A percentile compares a stretch with the other conserved stretches of the same genome.
Conservation (phyloP, 1,284 basidiomycete genomes). For the Ceratobasidium sp. region DNA sequence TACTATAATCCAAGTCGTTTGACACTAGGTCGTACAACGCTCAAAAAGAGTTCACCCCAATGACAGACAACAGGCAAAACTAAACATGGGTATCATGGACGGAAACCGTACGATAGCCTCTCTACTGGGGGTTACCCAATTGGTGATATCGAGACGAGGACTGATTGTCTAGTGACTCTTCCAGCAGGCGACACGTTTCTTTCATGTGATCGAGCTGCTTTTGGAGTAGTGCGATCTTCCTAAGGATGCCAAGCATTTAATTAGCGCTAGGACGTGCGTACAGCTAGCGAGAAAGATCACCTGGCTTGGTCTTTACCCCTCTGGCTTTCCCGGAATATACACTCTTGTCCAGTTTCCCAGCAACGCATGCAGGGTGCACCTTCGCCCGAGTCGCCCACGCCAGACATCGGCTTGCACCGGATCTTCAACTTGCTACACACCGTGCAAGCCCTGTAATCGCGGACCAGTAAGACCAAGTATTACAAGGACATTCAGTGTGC, state of each 20-base stretch:
- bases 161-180: background rate
- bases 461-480: no score
- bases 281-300: background rate
- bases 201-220: background rate
- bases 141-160: constrained; percentile 2
- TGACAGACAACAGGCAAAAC: no score
- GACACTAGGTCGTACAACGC: no score
- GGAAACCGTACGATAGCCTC: background rate
- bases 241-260: background rate
- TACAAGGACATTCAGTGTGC: background rate
- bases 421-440: background rate
- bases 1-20: no score
- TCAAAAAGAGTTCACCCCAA: no score
- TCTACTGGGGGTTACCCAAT: background rate
- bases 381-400: background rate
- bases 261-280: background rate
- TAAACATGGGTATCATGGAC: no score
- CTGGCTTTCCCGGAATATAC: background rate
- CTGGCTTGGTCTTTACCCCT: background rate
- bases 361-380: constrained; percentile 1
- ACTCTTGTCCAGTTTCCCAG: background rate
- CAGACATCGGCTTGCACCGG: background rate
- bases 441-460: background rate
- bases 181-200: background rate
- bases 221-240: background rate